phyloP scores from a whole-genome alignment of 768 basidiomycete species.

The Pulveroboletus sp. region DNA sequence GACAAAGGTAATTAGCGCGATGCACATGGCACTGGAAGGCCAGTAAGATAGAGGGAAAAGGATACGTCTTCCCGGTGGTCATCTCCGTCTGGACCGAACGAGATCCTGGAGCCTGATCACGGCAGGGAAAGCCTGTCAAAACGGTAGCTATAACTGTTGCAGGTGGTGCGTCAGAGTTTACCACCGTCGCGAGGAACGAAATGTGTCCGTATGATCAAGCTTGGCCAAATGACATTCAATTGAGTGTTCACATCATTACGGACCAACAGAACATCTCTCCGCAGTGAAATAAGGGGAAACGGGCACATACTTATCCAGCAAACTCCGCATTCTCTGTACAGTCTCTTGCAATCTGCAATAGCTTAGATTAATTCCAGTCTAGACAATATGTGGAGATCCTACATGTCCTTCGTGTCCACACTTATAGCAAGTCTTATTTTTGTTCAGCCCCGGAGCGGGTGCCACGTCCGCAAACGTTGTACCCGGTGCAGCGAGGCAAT shows the following conservation, averaged over 20 bases:
- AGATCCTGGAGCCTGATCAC: background rate
- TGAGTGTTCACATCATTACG: slow-evolving; percentile 16
- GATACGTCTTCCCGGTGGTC: slow-evolving; percentile 12
- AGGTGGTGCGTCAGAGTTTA: background rate
- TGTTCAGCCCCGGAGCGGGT: slow-evolving; percentile 41
- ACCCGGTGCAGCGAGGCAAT: slow-evolving; percentile 75
- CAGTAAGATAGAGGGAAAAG: background rate
- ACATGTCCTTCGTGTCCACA: slow-evolving; percentile 88
- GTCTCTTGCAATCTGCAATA: slow-evolving; percentile 55
- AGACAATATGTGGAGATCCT: slow-evolving; percentile 27
- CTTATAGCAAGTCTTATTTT: slow-evolving; percentile 81
- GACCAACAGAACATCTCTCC: slow-evolving; percentile 11
- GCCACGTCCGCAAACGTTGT: slow-evolving; percentile 44
- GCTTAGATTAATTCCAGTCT: slow-evolving; percentile 5
- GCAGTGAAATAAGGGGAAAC: slow-evolving; percentile 1
- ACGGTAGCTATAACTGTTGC: background rate
- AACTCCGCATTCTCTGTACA: slow-evolving; percentile 56
- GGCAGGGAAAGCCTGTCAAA: background rate
- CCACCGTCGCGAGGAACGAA: background rate
- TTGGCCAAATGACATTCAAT: slow-evolving; percentile 14
- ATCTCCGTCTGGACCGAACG: slow-evolving; percentile 16
- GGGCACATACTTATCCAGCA: slow-evolving; percentile 35
- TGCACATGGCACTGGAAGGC: background rate
- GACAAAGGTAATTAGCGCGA: background rate
- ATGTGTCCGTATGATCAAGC: slow-evolving; percentile 1